Evolutionary conservation across 225 moss, liverwort and hornwort species (phyloP).

Genomic region (Physcomitrellopsis africana): DNA sequence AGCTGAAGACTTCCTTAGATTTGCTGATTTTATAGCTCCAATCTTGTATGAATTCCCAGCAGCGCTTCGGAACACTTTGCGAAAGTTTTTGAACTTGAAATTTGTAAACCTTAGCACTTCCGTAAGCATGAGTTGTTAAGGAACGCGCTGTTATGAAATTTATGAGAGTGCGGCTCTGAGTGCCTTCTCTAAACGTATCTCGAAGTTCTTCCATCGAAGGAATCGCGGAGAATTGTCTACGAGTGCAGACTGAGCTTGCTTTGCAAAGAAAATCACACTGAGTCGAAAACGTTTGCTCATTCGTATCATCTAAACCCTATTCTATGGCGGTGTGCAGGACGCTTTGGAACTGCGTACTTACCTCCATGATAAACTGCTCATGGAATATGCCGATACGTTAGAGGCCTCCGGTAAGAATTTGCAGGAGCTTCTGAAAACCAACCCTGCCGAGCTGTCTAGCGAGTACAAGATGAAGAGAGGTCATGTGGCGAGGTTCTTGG

Average conservation of each 20-base stretch:
- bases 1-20: no score
- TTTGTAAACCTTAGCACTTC: no score
- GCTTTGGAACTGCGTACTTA: constrained; percentile 59
- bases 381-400: constrained; percentile 59
- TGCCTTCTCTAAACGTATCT: not conserved
- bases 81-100: no score
- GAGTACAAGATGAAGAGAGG: constrained; percentile 57
- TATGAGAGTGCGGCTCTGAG: not conserved
- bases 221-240: not conserved
- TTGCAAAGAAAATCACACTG: not conserved
- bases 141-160: not conserved
- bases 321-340: constrained; percentile 36
- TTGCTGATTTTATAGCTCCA: no score
- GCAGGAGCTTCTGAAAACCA: constrained; percentile 44
- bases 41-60: no score
- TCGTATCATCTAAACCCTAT: not conserved
- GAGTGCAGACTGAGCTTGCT: not conserved
- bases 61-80: no score
- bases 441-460: constrained; percentile 35
- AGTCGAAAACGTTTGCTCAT: not conserved
- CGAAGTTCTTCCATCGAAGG: not conserved
- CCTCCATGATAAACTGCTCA: constrained; percentile 56
- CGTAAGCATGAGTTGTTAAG: no score
- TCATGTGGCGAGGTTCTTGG: constrained; percentile 63
- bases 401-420: constrained; percentile 49